Conservation (phyloP, 495 filamentous ascomycete genomes). For the Pyrenula massariospora region DNA sequence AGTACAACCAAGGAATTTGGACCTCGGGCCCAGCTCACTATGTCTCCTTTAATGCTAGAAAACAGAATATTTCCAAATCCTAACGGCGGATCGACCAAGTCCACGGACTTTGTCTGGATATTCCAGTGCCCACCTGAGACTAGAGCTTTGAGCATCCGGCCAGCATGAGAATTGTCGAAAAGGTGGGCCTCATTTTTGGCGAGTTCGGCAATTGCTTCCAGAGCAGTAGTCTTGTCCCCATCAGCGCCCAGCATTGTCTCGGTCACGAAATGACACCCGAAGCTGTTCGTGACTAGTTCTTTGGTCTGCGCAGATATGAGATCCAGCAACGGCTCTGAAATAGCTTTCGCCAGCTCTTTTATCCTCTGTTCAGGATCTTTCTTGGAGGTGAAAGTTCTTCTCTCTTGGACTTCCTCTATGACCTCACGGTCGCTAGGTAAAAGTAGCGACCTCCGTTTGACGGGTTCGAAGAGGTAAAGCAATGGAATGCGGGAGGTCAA, state of each 20-base stretch:
- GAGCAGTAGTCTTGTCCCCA: constrained; percentile 58
- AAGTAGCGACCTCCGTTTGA: constrained; percentile 58
- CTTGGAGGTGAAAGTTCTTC: constrained; percentile 73
- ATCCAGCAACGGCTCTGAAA: constrained; percentile 55
- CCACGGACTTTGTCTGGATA: constrained; percentile 50
- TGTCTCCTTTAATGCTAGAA: constrained; percentile 57
- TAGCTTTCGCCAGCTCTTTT: constrained; percentile 55
- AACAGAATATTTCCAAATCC: constrained; percentile 71
- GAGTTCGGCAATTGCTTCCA: constrained; percentile 59
- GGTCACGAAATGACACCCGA: constrained; percentile 75
- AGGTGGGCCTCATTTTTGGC: constrained; percentile 50
- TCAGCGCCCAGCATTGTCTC: constrained; percentile 70
- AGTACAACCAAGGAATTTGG: constrained; percentile 73
- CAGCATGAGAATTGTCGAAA: constrained; percentile 47
- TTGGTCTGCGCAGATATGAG: constrained; percentile 57
- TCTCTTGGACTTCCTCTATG: constrained; percentile 61
- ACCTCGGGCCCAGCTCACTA: constrained; percentile 80
- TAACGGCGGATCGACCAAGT: constrained; percentile 61
- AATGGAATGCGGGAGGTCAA: constrained; percentile 64
- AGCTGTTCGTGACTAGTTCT: constrained; percentile 57
- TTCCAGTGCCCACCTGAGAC: constrained; percentile 82
- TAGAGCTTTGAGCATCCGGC: constrained; percentile 82
- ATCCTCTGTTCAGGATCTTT: constrained; percentile 70
- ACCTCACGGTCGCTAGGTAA: constrained; percentile 48
- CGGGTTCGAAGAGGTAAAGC: constrained; percentile 71